Evolutionary conservation across 306 rosid species (phyloP).

Genomic region (Prunus campanulata): DNA sequence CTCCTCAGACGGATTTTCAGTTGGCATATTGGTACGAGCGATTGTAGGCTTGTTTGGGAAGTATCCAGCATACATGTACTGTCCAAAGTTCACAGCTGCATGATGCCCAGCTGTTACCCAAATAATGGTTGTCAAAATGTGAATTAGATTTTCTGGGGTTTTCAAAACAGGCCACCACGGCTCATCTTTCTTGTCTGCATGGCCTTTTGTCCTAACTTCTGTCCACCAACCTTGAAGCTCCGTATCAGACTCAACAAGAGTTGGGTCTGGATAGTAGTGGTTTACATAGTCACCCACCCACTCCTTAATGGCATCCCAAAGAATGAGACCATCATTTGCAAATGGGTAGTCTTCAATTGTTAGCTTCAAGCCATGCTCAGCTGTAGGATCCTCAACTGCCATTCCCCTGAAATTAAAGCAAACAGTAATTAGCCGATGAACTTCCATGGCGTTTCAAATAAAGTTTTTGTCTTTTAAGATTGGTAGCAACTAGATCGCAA

Average conservation of each 20-base stretch:
- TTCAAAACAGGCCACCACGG: conserved; percentile 45
- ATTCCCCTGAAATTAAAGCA: conserved; percentile 27
- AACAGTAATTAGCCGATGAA: not conserved
- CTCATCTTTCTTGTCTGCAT: conserved; percentile 41
- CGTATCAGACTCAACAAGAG: conserved; percentile 17
- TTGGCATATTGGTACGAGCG: conserved; percentile 35
- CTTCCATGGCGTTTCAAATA: not conserved
- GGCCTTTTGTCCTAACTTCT: conserved; percentile 37
- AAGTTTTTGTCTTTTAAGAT: not conserved
- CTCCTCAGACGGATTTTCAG: conserved; percentile 25
- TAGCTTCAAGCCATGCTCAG: conserved; percentile 38
- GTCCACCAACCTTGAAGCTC: conserved; percentile 52
- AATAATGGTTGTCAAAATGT: conserved; percentile 23
- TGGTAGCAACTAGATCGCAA: not conserved
- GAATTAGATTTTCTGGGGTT: conserved; percentile 21
- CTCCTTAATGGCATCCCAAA: conserved; percentile 33
- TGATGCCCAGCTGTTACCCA: conserved; percentile 46
- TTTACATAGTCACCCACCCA: conserved; percentile 38
- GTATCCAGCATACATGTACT: conserved; percentile 36
- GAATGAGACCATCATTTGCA: conserved; percentile 37
- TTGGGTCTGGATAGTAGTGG: conserved; percentile 32
- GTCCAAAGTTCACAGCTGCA: conserved; percentile 41
- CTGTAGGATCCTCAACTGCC: conserved; percentile 39
- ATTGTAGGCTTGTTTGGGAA: conserved; percentile 41
- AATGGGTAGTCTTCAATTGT: conserved; percentile 42